Conservation (phyloP, 129 eudicot species). For the Deinandra increscens region DNA sequence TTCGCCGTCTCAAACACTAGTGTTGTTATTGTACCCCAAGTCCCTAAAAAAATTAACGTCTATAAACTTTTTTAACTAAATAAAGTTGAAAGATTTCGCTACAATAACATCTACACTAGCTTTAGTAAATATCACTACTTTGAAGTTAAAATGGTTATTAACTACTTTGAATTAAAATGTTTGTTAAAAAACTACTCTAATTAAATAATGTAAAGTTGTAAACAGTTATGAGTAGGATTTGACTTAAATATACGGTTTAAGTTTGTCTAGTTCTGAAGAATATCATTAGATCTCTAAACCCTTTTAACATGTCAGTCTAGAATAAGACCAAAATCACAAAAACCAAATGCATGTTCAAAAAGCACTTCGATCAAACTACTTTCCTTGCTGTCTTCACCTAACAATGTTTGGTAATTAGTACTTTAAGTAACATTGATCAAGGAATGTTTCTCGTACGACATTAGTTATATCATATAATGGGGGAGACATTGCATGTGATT, state of each 20-base stretch:
- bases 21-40: no score
- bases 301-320: conserved; percentile 20
- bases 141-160: no score
- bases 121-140: no score
- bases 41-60: no score
- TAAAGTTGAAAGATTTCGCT: no score
- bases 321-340: conserved; percentile 19
- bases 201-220: no score
- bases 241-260: conserved; percentile 1
- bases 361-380: conserved; percentile 6
- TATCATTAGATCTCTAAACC: conserved; percentile 20
- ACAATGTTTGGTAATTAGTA: conserved; percentile 1
- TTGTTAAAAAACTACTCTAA: no score
- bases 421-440: conserved; percentile 19
- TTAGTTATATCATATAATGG: conserved; percentile 22
- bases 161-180: no score
- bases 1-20: no score
- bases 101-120: no score
- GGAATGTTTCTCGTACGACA: neutral
- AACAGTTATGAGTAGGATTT: neutral
- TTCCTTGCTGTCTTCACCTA: conserved; percentile 8
- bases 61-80: no score
- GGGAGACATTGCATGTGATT: conserved; percentile 36
- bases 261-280: neutral
- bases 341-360: conserved; percentile 24